Conservation (phyloP, 2,329 filamentous ascomycete genomes). For the Trichoderma sp. region DNA sequence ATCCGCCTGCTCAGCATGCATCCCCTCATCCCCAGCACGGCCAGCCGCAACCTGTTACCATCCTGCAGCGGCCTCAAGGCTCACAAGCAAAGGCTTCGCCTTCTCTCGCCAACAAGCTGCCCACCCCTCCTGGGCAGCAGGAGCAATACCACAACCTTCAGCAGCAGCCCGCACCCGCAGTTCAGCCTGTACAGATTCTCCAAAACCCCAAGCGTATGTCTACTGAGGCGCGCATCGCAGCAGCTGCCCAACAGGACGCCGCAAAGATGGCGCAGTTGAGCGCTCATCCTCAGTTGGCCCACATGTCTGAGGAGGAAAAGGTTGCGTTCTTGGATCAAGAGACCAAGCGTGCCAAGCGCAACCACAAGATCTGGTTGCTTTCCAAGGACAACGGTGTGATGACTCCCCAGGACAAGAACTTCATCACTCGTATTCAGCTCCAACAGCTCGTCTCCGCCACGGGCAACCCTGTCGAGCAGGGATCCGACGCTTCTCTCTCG, state of each 20-base stretch:
- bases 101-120: conserved; percentile 32
- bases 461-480: conserved; percentile 79
- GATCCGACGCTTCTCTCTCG: conserved; percentile 75
- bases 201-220: conserved; percentile 74
- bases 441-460: conserved; percentile 94
- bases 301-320: conserved; percentile 82
- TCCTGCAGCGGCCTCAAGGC: conserved; percentile 56
- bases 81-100: conserved; percentile 43
- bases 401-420: conserved; percentile 99
- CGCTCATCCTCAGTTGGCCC: conserved; percentile 53
- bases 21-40: conserved; percentile 27
- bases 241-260: conserved; percentile 41
- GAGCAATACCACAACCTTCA: conserved; percentile 34
- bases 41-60: conserved; percentile 54
- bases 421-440: conserved; percentile 95
- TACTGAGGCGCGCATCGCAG: conserved; percentile 45
- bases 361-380: conserved; percentile 94
- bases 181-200: conserved; percentile 71
- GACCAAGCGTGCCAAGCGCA: conserved; percentile 91
- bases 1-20: conserved; percentile 26
- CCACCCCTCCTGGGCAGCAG: conserved; percentile 28
- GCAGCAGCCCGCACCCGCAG: conserved; percentile 40
- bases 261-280: conserved; percentile 37
- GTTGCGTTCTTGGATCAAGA: conserved; percentile 84
- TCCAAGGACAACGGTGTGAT: conserved; percentile 96